phyloP scores from a whole-genome alignment of 306 rosid species.

The Casuarina glauca region DNA sequence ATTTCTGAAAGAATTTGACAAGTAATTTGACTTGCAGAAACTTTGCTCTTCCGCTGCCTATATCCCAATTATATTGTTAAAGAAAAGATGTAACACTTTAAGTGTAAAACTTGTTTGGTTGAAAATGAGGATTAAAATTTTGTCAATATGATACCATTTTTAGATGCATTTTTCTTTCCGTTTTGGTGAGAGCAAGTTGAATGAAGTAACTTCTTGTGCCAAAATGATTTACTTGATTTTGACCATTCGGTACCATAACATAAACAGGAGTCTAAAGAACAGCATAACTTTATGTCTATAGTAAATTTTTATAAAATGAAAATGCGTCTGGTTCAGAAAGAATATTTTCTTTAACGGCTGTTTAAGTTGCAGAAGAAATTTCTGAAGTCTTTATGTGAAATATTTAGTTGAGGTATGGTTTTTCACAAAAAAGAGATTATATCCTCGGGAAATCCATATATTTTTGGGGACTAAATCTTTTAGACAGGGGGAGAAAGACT shows the following conservation, averaged over 20 bases:
- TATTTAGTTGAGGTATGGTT: neutral
- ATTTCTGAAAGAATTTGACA: constrained; percentile 69
- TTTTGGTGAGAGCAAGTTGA: too few species aligned
- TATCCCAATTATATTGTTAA: neutral
- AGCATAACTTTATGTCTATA: too few species aligned
- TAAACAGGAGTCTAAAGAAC: too few species aligned
- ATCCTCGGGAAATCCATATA: too few species aligned
- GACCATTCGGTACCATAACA: too few species aligned
- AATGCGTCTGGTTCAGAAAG: neutral
- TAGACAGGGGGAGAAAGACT: neutral
- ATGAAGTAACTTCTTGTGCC: too few species aligned
- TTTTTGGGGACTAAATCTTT: too few species aligned
- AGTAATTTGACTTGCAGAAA: constrained; percentile 38
- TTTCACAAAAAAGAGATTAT: too few species aligned
- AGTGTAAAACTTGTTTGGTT: neutral
- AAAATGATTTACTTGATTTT: too few species aligned
- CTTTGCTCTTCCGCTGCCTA: neutral
- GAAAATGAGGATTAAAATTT: neutral
- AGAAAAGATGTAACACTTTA: neutral
- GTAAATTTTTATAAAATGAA: too few species aligned
- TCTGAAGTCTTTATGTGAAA: neutral
- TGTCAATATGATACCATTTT: too few species aligned
- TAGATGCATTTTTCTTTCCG: too few species aligned
- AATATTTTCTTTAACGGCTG: neutral
- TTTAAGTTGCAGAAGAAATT: neutral